Percentiles rank a stretch among this genome's conserved stretches.
These are phyloP conservation scores for Trichoderma hamatum DNA, from an alignment of 2,329 filamentous ascomycete genomes.

Conservation along the genomic window DNA sequence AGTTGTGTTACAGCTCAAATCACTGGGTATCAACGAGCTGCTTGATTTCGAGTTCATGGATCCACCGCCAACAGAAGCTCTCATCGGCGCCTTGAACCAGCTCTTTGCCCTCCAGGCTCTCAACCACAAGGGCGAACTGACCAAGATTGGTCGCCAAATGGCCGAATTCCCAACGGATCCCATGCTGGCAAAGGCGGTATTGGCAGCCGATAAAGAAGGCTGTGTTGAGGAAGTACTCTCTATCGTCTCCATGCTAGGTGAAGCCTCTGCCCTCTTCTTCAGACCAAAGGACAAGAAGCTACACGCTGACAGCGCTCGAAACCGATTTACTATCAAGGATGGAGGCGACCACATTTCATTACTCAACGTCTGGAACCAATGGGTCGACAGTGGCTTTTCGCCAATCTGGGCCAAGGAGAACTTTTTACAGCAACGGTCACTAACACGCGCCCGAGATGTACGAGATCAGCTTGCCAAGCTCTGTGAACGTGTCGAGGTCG, in stretches of 20 bases:
- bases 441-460: slow-evolving; percentile 87
- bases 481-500: slow-evolving; percentile 90
- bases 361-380: slow-evolving; percentile 93
- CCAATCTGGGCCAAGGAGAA: slow-evolving; percentile 90
- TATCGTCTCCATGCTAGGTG: slow-evolving; percentile 91
- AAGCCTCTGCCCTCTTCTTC: slow-evolving; percentile 88
- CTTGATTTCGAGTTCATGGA: slow-evolving; percentile 97
- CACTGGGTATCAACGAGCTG: slow-evolving; percentile 87
- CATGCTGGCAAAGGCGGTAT: slow-evolving; percentile 85
- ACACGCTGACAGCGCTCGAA: slow-evolving; percentile 87
- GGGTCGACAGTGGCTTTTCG: slow-evolving; percentile 88
- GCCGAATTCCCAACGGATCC: slow-evolving; percentile 92
- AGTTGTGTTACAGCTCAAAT: slow-evolving; percentile 84
- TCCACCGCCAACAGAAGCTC: slow-evolving; percentile 82
- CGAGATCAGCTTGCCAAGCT: slow-evolving; percentile 89
- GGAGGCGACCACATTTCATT: slow-evolving; percentile 88
- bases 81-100: slow-evolving; percentile 87
- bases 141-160: slow-evolving; percentile 90
- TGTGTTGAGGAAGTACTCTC: slow-evolving; percentile 92
- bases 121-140: slow-evolving; percentile 85
- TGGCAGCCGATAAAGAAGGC: slow-evolving; percentile 86
- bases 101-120: slow-evolving; percentile 89
- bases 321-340: slow-evolving; percentile 85
- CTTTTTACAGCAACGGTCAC: slow-evolving; percentile 87
- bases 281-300: slow-evolving; percentile 96